These are phyloP conservation scores for Ceratobasidium papillatum DNA, from an alignment of 1,284 basidiomycete genomes.

Conservation along the genomic window DNA sequence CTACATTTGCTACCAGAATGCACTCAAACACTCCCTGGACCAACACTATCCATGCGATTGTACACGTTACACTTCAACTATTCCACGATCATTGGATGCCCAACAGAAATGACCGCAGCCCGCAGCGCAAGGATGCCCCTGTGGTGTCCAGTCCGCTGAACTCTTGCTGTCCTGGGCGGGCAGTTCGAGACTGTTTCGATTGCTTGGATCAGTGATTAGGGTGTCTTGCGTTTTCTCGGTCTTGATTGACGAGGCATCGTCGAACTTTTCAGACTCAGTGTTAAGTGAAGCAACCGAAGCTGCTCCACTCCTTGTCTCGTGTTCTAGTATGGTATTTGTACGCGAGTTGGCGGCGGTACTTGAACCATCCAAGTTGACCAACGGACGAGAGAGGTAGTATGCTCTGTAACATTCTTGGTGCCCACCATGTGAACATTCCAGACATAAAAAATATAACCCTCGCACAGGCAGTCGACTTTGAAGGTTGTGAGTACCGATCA, in stretches of 20 bases:
- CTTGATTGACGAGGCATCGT: constrained; percentile 31
- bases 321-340: constrained; percentile 37
- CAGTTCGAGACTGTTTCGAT: constrained; percentile 32
- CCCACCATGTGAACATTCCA: constrained; percentile 77
- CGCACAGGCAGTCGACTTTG: constrained; percentile 69
- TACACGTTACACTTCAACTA: not conserved
- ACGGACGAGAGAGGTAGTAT: constrained; percentile 66
- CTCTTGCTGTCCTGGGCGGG: constrained; percentile 29
- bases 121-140: constrained; percentile 67
- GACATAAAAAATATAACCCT: constrained; percentile 71
- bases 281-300: constrained; percentile 17
- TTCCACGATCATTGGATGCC: constrained; percentile 53
- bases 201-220: constrained; percentile 28
- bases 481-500: not conserved
- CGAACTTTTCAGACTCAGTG: constrained; percentile 26
- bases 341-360: constrained; percentile 38
- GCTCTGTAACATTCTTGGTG: constrained; percentile 75
- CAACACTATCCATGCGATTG: not conserved
- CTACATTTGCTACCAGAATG: not conserved
- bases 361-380: constrained; percentile 56
- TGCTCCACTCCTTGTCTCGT: constrained; percentile 25
- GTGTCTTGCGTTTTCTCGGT: constrained; percentile 35
- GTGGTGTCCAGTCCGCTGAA: constrained; percentile 32
- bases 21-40: not conserved
- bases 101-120: constrained; percentile 74